phyloP scores from a whole-genome alignment of 805 yeast species.

The Cephaloascus fragrans region DNA sequence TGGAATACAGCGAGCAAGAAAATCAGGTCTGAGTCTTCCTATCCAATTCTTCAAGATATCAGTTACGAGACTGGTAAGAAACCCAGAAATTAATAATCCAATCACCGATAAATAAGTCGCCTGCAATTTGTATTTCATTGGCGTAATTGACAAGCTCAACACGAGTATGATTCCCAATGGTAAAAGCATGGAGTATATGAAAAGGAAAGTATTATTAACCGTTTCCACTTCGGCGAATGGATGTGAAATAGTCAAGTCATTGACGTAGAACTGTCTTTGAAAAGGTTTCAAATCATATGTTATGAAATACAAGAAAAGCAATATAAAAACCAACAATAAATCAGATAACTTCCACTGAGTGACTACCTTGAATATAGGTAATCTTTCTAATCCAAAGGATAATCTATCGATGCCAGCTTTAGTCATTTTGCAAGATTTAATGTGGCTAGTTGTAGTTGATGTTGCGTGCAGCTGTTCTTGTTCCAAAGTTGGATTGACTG shows the following conservation, averaged over 20 bases:
- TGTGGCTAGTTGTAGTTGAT: slow-evolving; percentile 1
- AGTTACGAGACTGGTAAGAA: slow-evolving; percentile 53
- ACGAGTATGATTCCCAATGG: slow-evolving; percentile 34
- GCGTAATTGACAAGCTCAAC: slow-evolving; percentile 30
- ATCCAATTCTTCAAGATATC: slow-evolving; percentile 73
- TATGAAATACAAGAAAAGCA: slow-evolving; percentile 3
- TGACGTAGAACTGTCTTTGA: slow-evolving; percentile 66
- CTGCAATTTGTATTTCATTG: slow-evolving; percentile 44
- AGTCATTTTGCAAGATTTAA: slow-evolving; percentile 6
- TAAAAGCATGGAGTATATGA: slow-evolving; percentile 40
- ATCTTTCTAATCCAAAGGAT: slow-evolving; percentile 15
- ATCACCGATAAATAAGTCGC: slow-evolving; percentile 54
- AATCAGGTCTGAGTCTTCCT: slow-evolving; percentile 90
- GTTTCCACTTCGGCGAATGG: slow-evolving; percentile 73
- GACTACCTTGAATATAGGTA: slow-evolving; percentile 6
- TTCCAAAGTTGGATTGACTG: too few relatives aligned
- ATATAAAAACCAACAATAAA: slow-evolving; percentile 3
- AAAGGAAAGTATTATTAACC: slow-evolving; percentile 47
- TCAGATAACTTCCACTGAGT: slow-evolving; percentile 19
- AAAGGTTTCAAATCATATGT: slow-evolving; percentile 40
- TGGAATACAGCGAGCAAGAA: slow-evolving; percentile 78
- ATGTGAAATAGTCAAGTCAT: slow-evolving; percentile 70
- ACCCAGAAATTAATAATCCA: slow-evolving; percentile 55
- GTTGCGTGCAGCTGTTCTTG: too few relatives aligned
- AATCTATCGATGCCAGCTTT: slow-evolving; percentile 15